Percentiles rank a stretch among this genome's conserved stretches.
phyloP scores from a whole-genome alignment of 2,329 filamentous ascomycete genomes.

The Colletotrichum gigasporum region DNA sequence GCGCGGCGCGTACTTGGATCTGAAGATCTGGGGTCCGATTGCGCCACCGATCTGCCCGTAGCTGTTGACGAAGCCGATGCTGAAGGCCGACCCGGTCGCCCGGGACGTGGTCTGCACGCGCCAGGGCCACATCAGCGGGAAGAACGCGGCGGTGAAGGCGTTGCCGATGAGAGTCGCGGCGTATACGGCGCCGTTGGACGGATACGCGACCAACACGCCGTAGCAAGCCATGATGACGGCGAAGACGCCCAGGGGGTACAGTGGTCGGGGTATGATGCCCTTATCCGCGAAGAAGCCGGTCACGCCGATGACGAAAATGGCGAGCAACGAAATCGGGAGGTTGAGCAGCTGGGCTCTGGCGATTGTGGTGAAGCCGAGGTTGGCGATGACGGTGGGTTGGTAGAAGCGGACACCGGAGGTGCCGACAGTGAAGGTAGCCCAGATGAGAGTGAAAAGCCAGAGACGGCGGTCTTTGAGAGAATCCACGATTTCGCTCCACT shows the following conservation, averaged over 20 bases:
- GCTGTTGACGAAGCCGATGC: slow-evolving; percentile 59
- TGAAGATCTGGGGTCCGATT: slow-evolving; percentile 57
- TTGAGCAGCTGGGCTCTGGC: slow-evolving; percentile 59
- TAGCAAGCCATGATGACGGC: slow-evolving; percentile 55
- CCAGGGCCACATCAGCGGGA: slow-evolving; percentile 62
- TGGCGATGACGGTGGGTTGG: slow-evolving; percentile 52
- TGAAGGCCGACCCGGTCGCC: slow-evolving; percentile 59
- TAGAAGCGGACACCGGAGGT: slow-evolving; percentile 53
- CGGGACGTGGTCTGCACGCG: slow-evolving; percentile 56
- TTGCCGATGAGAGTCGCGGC: slow-evolving; percentile 56
- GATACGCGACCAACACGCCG: slow-evolving; percentile 54
- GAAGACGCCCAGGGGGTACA: slow-evolving; percentile 54
- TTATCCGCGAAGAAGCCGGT: slow-evolving; percentile 54
- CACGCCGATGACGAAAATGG: slow-evolving; percentile 51
- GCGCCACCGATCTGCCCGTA: slow-evolving; percentile 60
- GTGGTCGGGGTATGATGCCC: slow-evolving; percentile 50
- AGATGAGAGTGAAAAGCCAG: slow-evolving; percentile 56
- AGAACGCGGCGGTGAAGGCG: slow-evolving; percentile 53
- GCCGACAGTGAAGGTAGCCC: slow-evolving; percentile 54
- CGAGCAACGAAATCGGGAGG: slow-evolving; percentile 53
- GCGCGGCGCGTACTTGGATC: slow-evolving; percentile 52
- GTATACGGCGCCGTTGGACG: slow-evolving; percentile 55
- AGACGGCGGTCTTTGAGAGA: slow-evolving; percentile 51
- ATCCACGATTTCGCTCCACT: slow-evolving; percentile 46
- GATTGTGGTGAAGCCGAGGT: slow-evolving; percentile 49